phyloP scores from a whole-genome alignment of 116 monocot species.

The Zostera marina region DNA sequence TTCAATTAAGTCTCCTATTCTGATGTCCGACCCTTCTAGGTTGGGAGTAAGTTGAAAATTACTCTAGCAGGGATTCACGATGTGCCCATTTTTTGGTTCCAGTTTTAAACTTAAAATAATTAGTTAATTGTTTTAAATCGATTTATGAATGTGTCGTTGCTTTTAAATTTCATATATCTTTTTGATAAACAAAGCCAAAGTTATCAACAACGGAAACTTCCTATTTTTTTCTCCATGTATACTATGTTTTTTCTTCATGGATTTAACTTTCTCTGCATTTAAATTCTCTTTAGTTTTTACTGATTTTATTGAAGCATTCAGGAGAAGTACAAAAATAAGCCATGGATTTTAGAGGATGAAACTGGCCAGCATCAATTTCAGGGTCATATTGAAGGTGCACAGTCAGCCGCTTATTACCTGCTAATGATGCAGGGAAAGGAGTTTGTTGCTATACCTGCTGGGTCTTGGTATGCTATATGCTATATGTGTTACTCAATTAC shows the following conservation, averaged over 20 bases:
- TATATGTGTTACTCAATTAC: not conserved
- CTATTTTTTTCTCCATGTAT: not conserved
- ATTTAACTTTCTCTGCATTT: not conserved
- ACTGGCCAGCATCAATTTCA: slow-evolving; percentile 90
- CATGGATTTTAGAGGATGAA: slow-evolving; percentile 97
- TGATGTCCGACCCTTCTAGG: too few species aligned
- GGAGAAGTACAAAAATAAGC: slow-evolving; percentile 92
- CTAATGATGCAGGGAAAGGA: slow-evolving; percentile 96
- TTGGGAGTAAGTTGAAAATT: too few species aligned
- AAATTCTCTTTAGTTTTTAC: not conserved
- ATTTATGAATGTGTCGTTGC: too few species aligned
- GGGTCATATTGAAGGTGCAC: slow-evolving; percentile 89
- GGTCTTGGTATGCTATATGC: slow-evolving; percentile 67
- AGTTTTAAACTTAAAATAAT: too few species aligned
- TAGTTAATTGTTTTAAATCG: too few species aligned
- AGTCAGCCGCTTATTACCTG: slow-evolving; percentile 85
- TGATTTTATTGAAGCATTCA: slow-evolving; percentile 8
- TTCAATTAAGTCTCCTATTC: too few species aligned
- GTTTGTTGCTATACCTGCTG: slow-evolving; percentile 90
- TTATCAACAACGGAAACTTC: too few species aligned
- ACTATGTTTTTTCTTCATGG: not conserved
- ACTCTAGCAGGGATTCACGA: too few species aligned
- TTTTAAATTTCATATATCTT: too few species aligned
- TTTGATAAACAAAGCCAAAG: too few species aligned
- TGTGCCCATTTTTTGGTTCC: too few species aligned